phyloP scores from a whole-genome alignment of 352 stramenopile species.

The Pythium oligandrum region DNA sequence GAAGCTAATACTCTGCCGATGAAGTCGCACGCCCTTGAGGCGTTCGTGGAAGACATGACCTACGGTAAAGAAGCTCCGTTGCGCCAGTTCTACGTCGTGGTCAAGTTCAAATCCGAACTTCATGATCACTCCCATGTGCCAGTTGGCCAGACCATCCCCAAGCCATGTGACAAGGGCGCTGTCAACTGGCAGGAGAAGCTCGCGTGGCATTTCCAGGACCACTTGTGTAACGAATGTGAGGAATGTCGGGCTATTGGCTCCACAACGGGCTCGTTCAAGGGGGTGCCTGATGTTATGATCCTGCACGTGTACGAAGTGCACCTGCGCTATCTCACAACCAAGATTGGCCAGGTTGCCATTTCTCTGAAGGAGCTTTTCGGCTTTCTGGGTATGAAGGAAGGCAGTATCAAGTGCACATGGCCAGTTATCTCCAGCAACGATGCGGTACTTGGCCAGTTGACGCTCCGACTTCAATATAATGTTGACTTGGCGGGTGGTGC shows the following conservation, averaged over 20 bases:
- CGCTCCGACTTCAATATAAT: slow-evolving; percentile 62
- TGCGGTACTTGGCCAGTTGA: slow-evolving; percentile 63
- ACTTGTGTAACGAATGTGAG: slow-evolving; percentile 61
- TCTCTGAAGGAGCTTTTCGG: slow-evolving; percentile 74
- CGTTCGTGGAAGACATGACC: slow-evolving; percentile 65
- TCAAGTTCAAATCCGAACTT: slow-evolving; percentile 82
- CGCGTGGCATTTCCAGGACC: slow-evolving; percentile 74
- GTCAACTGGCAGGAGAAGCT: slow-evolving; percentile 76
- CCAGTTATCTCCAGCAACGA: slow-evolving; percentile 65
- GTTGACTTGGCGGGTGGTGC: slow-evolving; percentile 45
- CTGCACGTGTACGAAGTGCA: slow-evolving; percentile 83
- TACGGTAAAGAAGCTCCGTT: slow-evolving; percentile 69
- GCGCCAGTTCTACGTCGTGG: slow-evolving; percentile 81
- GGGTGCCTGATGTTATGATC: slow-evolving; percentile 74
- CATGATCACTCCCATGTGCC: slow-evolving; percentile 70
- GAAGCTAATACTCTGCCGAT: slow-evolving; percentile 23
- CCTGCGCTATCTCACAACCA: slow-evolving; percentile 77
- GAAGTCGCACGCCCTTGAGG: slow-evolving; percentile 62
- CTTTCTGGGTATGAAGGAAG: slow-evolving; percentile 64
- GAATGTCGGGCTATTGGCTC: slow-evolving; percentile 63
- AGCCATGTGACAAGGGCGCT: slow-evolving; percentile 53
- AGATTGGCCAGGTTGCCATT: slow-evolving; percentile 73
- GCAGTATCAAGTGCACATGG: slow-evolving; percentile 52
- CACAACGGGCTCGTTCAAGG: slow-evolving; percentile 56
- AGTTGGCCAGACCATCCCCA: slow-evolving; percentile 72